Evolutionary conservation across 352 stramenopile genomes (phyloP).

Genomic region (Albugo candida): DNA sequence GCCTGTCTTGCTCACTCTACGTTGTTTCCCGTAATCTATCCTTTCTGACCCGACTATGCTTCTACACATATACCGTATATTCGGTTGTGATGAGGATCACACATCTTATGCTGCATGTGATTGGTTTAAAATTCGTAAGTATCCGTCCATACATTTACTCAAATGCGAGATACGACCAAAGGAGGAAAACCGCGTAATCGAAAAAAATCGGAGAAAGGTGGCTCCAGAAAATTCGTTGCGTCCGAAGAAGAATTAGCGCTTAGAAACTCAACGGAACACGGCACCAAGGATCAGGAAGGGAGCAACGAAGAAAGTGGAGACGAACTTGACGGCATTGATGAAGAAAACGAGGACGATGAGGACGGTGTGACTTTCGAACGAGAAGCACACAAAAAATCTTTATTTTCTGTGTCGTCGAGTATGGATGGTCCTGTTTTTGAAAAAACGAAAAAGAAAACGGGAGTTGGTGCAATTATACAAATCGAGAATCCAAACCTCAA

Average conservation of each 20-base stretch:
- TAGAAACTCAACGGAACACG: constrained; percentile 41
- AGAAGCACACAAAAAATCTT: constrained; percentile 38
- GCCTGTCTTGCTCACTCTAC: no score
- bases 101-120: no score
- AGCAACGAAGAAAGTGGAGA: constrained; percentile 22
- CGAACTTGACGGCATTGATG: constrained; percentile 4
- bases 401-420: constrained; percentile 46
- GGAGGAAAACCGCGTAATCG: neutral
- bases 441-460: constrained; percentile 47
- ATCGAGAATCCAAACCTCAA: constrained; percentile 67
- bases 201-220: constrained; percentile 38
- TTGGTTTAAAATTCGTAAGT: no score
- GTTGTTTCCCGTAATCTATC: no score
- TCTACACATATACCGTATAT: no score
- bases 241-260: constrained; percentile 67
- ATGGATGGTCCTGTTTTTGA: constrained; percentile 34
- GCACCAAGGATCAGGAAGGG: constrained; percentile 24
- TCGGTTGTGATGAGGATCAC: no score
- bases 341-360: constrained; percentile 22
- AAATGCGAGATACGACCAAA: no score
- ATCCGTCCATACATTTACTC: no score
- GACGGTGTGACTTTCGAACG: constrained; percentile 46
- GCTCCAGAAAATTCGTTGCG: constrained; percentile 55
- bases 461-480: constrained; percentile 47
- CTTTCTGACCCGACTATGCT: no score